Percentiles rank a stretch among this genome's conserved stretches.
phyloP scores from a whole-genome alignment of 495 filamentous ascomycete species.

The Hypoxylon lenormandii region DNA sequence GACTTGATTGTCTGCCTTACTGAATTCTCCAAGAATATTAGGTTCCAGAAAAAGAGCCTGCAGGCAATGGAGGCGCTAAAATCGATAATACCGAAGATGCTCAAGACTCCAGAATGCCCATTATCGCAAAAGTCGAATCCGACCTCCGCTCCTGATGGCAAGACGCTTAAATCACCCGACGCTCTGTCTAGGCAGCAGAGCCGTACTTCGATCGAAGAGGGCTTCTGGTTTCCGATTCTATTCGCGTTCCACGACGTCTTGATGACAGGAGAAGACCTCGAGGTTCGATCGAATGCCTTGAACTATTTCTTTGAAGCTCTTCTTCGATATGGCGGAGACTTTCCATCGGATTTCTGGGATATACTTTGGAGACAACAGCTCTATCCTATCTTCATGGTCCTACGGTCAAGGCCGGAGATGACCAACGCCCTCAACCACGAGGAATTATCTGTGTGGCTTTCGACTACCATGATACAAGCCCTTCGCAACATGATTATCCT shows the following conservation, averaged over 20 bases:
- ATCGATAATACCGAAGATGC: slow-evolving; percentile 90
- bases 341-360: slow-evolving; percentile 96
- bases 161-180: slow-evolving; percentile 49
- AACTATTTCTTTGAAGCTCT: slow-evolving; percentile 96
- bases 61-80: slow-evolving; percentile 96
- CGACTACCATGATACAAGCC: slow-evolving; percentile 99
- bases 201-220: slow-evolving; percentile 85
- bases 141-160: slow-evolving; percentile 49
- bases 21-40: slow-evolving; percentile 97
- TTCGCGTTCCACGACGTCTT: slow-evolving; percentile 99
- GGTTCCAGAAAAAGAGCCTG: slow-evolving; percentile 96
- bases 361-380: slow-evolving; percentile 96
- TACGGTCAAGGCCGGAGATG: slow-evolving; percentile 96
- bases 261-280: slow-evolving; percentile 99
- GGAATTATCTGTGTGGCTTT: slow-evolving; percentile 97
- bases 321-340: slow-evolving; percentile 87
- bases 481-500: slow-evolving; percentile 97
- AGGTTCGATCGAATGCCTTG: slow-evolving; percentile 91
- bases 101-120: slow-evolving; percentile 94
- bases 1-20: slow-evolving; percentile 96
- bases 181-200: slow-evolving; percentile 56
- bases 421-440: slow-evolving; percentile 91
- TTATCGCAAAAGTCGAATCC: slow-evolving; percentile 70
- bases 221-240: slow-evolving; percentile 97
- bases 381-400: slow-evolving; percentile 97